Percentiles rank a stretch among this genome's conserved stretches.
These are phyloP conservation scores for Cytospora paraplurivora DNA, from an alignment of 2,329 filamentous ascomycete species.

Conservation along the genomic window DNA sequence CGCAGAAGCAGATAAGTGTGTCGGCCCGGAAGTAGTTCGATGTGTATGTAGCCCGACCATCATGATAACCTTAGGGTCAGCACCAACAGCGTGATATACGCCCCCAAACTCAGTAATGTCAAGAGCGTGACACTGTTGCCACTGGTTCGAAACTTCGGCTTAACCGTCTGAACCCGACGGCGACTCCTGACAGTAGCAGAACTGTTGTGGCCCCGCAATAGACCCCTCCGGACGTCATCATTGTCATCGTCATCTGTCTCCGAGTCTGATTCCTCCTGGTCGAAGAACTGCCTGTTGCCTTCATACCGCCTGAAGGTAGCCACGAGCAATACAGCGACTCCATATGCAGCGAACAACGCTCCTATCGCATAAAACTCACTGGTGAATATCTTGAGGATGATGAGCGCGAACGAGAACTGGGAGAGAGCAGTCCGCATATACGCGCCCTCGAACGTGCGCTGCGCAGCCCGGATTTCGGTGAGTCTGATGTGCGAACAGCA, in stretches of 20 bases:
- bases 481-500: conserved; percentile 52
- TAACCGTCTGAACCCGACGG: conserved; percentile 42
- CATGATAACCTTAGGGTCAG: conserved; percentile 51
- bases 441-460: conserved; percentile 95
- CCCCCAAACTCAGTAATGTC: conserved; percentile 57
- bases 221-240: conserved; percentile 15
- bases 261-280: conserved; percentile 46
- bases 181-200: conserved; percentile 34
- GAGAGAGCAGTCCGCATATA: conserved; percentile 93
- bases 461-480: conserved; percentile 90
- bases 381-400: conserved; percentile 96
- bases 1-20: not conserved
- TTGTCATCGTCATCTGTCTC: conserved; percentile 36
- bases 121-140: conserved; percentile 64
- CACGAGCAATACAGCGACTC: conserved; percentile 79
- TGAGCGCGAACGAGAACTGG: conserved; percentile 92
- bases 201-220: conserved; percentile 9
- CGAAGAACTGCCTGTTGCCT: conserved; percentile 93
- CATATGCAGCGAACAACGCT: conserved; percentile 93
- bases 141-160: conserved; percentile 63
- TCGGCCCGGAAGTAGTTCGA: not conserved
- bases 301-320: conserved; percentile 85
- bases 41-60: conserved; percentile 1
- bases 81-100: conserved; percentile 59
- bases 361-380: conserved; percentile 95